Percentiles rank a stretch among this genome's conserved stretches.
Evolutionary conservation across 2,329 filamentous ascomycete species (phyloP).

Genomic region (Exophiala phaeomuriformis): DNA sequence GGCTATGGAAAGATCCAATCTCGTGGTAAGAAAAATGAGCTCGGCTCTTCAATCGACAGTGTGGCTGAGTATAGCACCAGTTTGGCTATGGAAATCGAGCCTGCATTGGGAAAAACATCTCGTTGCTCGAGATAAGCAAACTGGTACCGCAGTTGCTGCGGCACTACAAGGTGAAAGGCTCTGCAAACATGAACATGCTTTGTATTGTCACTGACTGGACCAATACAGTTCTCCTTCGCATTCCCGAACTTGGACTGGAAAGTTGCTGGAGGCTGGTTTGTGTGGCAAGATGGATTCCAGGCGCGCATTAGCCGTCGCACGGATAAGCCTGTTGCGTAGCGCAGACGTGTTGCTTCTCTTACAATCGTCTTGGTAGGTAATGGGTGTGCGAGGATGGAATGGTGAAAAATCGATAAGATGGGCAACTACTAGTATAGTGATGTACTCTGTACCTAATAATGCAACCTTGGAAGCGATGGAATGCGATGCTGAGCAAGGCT

Average conservation of each 20-base stretch:
- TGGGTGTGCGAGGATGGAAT: neutral
- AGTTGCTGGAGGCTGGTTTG: constrained; percentile 6
- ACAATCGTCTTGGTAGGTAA: neutral
- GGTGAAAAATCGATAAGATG: too few species aligned
- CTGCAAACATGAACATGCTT: neutral
- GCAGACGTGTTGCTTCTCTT: neutral
- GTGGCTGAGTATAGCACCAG: neutral
- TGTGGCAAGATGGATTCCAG: constrained; percentile 1
- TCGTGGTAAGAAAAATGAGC: constrained; percentile 1
- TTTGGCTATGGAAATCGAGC: constrained; percentile 43
- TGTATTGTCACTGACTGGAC: too few species aligned
- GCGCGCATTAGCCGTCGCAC: neutral
- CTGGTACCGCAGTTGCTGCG: constrained; percentile 18
- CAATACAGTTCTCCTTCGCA: neutral
- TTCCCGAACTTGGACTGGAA: constrained; percentile 1
- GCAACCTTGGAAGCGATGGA: too few species aligned
- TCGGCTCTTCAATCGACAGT: neutral
- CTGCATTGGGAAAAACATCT: constrained; percentile 19
- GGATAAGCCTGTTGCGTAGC: neutral
- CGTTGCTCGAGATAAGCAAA: constrained; percentile 16
- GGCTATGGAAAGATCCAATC: constrained; percentile 40
- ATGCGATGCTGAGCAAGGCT: too few species aligned
- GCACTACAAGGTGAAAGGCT: constrained; percentile 2
- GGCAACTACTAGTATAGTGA: too few species aligned
- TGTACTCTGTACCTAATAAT: too few species aligned